Conservation (phyloP, 2,329 filamentous ascomycete species). For the Pestalotiopsis sp. region DNA sequence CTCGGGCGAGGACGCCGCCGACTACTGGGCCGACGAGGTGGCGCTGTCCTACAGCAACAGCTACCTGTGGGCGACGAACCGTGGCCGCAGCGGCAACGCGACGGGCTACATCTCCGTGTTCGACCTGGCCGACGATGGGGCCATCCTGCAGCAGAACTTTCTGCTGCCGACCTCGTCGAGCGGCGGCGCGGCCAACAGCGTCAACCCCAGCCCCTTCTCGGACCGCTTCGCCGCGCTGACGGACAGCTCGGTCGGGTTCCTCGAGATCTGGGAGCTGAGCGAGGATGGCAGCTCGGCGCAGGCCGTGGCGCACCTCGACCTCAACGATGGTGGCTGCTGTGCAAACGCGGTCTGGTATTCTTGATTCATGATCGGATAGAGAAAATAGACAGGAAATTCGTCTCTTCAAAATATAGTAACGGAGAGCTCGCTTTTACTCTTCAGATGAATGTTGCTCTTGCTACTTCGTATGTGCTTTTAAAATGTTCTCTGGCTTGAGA, state of each 20-base stretch:
- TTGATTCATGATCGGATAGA: neutral
- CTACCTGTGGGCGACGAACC: conserved; percentile 35
- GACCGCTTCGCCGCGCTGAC: conserved; percentile 35
- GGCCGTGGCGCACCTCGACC: conserved; percentile 23
- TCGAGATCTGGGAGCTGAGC: conserved; percentile 36
- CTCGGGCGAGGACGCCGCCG: conserved; percentile 19
- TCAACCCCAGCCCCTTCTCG: conserved; percentile 33
- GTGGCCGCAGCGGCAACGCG: conserved; percentile 17
- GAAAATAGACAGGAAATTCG: neutral
- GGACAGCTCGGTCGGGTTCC: conserved; percentile 35
- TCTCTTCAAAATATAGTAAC: neutral
- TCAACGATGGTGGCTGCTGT: conserved; percentile 27
- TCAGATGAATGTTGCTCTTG: too few relatives aligned
- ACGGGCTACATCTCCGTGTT: conserved; percentile 38
- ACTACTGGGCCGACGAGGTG: conserved; percentile 36
- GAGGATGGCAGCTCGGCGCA: conserved; percentile 16
- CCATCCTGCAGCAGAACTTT: conserved; percentile 32
- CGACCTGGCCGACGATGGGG: conserved; percentile 26
- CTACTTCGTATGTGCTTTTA: too few relatives aligned
- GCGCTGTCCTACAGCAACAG: conserved; percentile 27
- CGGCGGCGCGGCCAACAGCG: conserved; percentile 37
- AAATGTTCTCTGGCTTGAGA: too few relatives aligned
- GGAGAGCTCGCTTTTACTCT: too few relatives aligned
- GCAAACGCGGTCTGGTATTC: conserved; percentile 29
- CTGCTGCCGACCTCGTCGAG: conserved; percentile 32